Evolutionary conservation across 1,284 basidiomycete species (phyloP).

Genomic region (Meira nashicola): DNA sequence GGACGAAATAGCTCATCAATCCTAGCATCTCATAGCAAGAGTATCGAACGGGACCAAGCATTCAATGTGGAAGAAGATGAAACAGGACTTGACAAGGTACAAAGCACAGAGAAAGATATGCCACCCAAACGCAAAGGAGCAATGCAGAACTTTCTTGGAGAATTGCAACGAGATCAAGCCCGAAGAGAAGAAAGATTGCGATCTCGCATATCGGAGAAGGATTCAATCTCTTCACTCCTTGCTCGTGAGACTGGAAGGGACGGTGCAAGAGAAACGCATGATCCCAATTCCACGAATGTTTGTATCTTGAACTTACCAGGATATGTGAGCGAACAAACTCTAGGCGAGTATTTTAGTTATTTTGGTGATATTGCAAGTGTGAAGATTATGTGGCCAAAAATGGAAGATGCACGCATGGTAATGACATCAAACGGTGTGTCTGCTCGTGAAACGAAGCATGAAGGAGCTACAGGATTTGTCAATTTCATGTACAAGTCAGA

Average conservation of each 20-base stretch:
- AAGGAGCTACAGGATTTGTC: slow-evolving; percentile 85
- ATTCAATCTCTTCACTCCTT: slow-evolving; percentile 72
- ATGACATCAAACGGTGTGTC: slow-evolving; percentile 65
- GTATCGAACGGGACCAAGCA: slow-evolving; percentile 5
- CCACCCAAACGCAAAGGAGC: slow-evolving; percentile 25
- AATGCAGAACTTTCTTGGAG: slow-evolving; percentile 34
- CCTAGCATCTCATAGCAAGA: no score
- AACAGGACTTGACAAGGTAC: slow-evolving; percentile 2
- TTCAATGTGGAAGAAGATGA: slow-evolving; percentile 25
- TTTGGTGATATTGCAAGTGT: slow-evolving; percentile 59
- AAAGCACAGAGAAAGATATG: slow-evolving; percentile 13
- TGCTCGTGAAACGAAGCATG: slow-evolving; percentile 63
- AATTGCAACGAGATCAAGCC: slow-evolving; percentile 72
- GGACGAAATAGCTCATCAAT: no score
- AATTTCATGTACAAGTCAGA: slow-evolving; percentile 88
- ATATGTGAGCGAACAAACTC: slow-evolving; percentile 71
- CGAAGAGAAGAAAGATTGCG: slow-evolving; percentile 62
- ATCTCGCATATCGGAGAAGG: slow-evolving; percentile 51
- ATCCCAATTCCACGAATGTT: slow-evolving; percentile 83
- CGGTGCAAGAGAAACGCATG: slow-evolving; percentile 68
- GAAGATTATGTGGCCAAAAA: slow-evolving; percentile 48
- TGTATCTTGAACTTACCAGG: slow-evolving; percentile 79
- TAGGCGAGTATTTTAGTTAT: slow-evolving; percentile 78
- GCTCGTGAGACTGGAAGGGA: slow-evolving; percentile 71
- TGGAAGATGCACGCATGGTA: slow-evolving; percentile 16